Base-by-base conservation (phyloP, 331 rosid genomes). In the Stylosanthes scabra region DNA sequence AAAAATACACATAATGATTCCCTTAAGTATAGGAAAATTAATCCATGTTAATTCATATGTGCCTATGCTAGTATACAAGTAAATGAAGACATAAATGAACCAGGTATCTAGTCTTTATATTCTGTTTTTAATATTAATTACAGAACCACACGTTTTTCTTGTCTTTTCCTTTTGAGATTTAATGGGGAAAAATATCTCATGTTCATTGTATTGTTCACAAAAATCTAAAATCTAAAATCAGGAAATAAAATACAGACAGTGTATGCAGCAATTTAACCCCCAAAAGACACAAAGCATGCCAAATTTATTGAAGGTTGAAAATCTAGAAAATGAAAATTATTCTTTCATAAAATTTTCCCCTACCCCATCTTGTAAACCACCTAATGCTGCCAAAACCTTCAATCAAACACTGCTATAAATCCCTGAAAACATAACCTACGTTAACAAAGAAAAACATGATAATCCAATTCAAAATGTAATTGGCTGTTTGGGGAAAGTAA, bases 281-380 rank as follows among this genome's bases (percentile, higher is more conserved):
- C 56, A 70, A 70, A 56, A 62, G 62, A 20, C 14, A 16, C 68
- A 29, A 71, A 29, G 49, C 58, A 65, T 27, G 70, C 27, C n/a
- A 40, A 34, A 34, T 34, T 34, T 34, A 34, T 34, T 34, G 62
- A 56, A 44, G 52, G 11, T 11, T 3, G 27, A 20, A 61, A 44
- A 15, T 31, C 45, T 8, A 29, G 34, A n/a, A n/a, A n/a, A n/a
- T n/a, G n/a, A n/a, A 67, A 51, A 68, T 9, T 9, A 51, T 10
- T 14, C 11, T 52, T 39, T 37, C 73, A 15, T 15, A 15, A 37
- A 20, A 20, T 20, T 52, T 15, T 9, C 47, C 27, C 29, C 14
- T 49, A 5, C 5, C 39, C 37, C 63, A 37, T 27, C 27, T 37
- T 39, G 8, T 54, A 39, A 16, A 52, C 54, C 29, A 29, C 11